A percentile compares a stretch with the other conserved stretches of the same genome.
phyloP scores from a whole-genome alignment of 208 protist species.

The Leishmania turanica region DNA sequence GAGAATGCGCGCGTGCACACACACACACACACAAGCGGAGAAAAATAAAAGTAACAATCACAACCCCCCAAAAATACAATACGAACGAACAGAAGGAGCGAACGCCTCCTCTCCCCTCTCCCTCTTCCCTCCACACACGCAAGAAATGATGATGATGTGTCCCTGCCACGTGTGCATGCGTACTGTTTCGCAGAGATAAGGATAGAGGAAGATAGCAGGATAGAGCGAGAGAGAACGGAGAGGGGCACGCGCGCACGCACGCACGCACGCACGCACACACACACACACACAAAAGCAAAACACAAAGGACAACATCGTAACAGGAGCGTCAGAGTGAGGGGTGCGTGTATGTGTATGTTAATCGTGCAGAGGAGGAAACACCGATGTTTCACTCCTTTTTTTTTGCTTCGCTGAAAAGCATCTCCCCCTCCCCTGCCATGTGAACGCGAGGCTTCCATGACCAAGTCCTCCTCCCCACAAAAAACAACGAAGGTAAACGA shows the following conservation, averaged over 20 bases:
- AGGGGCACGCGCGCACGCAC: neutral
- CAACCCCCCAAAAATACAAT: neutral
- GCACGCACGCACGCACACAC: neutral
- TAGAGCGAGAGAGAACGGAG: neutral
- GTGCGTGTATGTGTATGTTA: neutral
- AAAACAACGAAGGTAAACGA: neutral
- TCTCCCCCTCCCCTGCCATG: too few species aligned
- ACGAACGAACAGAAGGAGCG: neutral
- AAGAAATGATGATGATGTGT: neutral
- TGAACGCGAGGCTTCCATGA: neutral
- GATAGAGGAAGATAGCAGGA: neutral
- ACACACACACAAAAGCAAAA: neutral
- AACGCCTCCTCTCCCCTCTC: neutral
- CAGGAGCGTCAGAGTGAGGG: neutral
- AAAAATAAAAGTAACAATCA: neutral
- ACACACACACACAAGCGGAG: neutral
- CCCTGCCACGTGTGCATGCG: too few species aligned
- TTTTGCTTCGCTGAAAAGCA: neutral
- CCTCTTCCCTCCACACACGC: neutral
- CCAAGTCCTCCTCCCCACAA: neutral
- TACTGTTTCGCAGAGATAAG: neutral
- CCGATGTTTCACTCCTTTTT: neutral
- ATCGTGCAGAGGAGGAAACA: neutral
- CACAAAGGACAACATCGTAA: neutral
- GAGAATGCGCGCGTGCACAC: neutral